A percentile compares a stretch with the other conserved stretches of the same genome.
Conservation (phyloP, 116 monocot genomes). For the Trichopus zeylanicus region DNA sequence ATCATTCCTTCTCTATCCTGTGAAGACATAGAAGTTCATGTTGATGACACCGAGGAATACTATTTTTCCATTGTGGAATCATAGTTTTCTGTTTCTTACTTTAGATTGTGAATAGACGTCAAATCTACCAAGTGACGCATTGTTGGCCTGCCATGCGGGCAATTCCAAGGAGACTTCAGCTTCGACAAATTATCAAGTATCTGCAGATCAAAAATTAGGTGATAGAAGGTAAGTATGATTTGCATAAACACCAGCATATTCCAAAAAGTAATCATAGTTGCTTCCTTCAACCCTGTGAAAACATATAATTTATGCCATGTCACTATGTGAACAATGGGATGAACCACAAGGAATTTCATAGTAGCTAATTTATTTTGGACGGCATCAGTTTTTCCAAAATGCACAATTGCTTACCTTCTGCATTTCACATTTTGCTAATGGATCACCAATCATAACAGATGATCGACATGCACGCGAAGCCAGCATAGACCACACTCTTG, state of each 20-base stretch:
- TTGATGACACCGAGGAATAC: too few species aligned
- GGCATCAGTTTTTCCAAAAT: too few species aligned
- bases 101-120: conserved; percentile 24
- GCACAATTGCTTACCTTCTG: conserved; percentile 48
- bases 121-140: conserved; percentile 92
- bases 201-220: conserved; percentile 18
- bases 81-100: conserved; percentile 23
- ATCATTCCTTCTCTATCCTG: too few species aligned
- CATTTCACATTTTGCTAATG: conserved; percentile 81
- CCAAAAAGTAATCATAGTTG: too few species aligned
- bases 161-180: conserved; percentile 96
- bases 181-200: conserved; percentile 70
- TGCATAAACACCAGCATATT: too few species aligned
- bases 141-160: conserved; percentile 97
- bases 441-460: conserved; percentile 85
- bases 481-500: conserved; percentile 89
- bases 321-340: too few species aligned
- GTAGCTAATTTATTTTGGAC: too few species aligned
- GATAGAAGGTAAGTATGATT: background rate
- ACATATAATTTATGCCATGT: too few species aligned
- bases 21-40: too few species aligned
- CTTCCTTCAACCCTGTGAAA: too few species aligned
- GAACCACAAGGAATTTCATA: too few species aligned
- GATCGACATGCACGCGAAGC: conserved; percentile 93
- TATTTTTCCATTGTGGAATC: too few species aligned